Base-by-base conservation (phyloP, 257 asterid genomes). In the Solanum bulbocastanum region DNA sequence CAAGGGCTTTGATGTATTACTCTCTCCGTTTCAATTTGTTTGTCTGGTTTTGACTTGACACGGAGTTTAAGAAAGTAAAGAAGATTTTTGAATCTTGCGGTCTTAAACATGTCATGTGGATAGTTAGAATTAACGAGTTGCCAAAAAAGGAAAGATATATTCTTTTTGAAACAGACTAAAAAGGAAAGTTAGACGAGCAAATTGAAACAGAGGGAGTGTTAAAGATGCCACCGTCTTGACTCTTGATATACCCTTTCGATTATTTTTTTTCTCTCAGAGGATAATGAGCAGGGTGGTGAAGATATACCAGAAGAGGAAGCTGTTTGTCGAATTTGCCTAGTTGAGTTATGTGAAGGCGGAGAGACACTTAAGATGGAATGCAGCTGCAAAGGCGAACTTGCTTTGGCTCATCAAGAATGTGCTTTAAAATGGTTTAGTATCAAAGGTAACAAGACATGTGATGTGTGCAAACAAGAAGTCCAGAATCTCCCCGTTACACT, bases 321-420 rank as follows among this genome's bases (percentile, higher is more conserved):
- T 20, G 98, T 96, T 82, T 96, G 99, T 89, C 93, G 99, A 87
- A 96, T 96, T 86, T 96, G 99, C 91, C 83, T 96, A 37, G 94
- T 95, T 71, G 99, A 96, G 72, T 92, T 96, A 30, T 90, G 98
- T 58, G 99, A 96, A 93, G 96, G 98, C 40, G 99, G 98, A 32
- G 98, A 96, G 90, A 96, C 99, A 5, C 94, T 96, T 15, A 96
- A 95, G 93, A 81, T 95, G 98, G 99, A 96, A 84, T 96, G 99
- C 73, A 95, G 96, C 91, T 95, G 99, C 98, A 96, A 92, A 91
- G 99, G 98, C 14, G 98, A 95, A 90, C 98, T 95, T 30, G 96
- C 98, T 75, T 87, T 95, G 90, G 98, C 98, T 88, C 99, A 96
- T 92, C 93, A 90, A 92, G 98, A 95, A 86, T 96, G 99, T 89